These are phyloP conservation scores for Megacollybia marginata DNA, from an alignment of 768 basidiomycete genomes.

Conservation along the genomic window DNA sequence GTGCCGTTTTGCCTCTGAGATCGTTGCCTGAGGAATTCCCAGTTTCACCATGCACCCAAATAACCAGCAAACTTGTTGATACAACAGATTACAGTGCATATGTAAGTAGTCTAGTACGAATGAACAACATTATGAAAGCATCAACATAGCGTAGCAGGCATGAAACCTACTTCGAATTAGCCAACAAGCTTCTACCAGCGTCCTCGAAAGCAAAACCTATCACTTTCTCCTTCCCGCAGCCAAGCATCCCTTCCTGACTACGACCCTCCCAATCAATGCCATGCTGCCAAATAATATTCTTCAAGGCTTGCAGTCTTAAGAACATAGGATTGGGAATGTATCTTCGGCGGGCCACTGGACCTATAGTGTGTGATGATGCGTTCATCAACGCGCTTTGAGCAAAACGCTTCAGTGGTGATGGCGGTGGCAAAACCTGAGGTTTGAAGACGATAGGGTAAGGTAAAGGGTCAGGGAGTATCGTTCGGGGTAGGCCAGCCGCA, in stretches of 20 bases:
- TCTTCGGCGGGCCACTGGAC: neutral
- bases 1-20: constrained; percentile 15
- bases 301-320: constrained; percentile 53
- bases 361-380: neutral
- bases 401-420: neutral
- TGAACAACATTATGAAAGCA: too few relatives aligned
- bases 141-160: too few relatives aligned
- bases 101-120: too few relatives aligned
- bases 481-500: neutral
- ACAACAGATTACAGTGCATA: too few relatives aligned
- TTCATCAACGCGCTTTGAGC: neutral
- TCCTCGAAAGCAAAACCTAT: constrained; percentile 57
- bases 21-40: neutral
- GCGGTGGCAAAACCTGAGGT: neutral
- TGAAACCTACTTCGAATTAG: too few relatives aligned
- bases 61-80: constrained; percentile 3
- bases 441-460: neutral
- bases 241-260: constrained; percentile 40
- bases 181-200: constrained; percentile 44
- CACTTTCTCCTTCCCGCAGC: constrained; percentile 51
- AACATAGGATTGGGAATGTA: constrained; percentile 43
- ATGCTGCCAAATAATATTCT: constrained; percentile 40
- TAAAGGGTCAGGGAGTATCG: neutral
- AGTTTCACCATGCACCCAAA: constrained; percentile 48
- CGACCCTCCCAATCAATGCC: constrained; percentile 42